phyloP scores from a whole-genome alignment of 176 grass and related monocot genomes.

The Oryza punctata region DNA sequence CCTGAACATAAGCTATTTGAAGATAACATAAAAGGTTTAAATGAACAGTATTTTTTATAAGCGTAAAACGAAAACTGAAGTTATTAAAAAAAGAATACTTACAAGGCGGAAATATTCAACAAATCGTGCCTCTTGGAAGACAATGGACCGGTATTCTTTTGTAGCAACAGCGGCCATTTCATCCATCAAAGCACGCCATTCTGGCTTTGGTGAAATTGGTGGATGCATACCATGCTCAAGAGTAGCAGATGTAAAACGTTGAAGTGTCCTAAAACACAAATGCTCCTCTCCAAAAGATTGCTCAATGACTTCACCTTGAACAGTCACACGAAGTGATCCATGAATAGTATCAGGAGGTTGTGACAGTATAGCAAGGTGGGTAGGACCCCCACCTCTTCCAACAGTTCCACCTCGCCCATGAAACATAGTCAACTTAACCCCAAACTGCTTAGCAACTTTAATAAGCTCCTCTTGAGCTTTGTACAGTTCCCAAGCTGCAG shows the following conservation, averaged over 20 bases:
- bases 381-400: constrained; percentile 93
- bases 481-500: constrained; percentile 92
- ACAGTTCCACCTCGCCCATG: constrained; percentile 94
- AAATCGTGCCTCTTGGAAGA: constrained; percentile 89
- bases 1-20: background rate
- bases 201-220: constrained; percentile 78
- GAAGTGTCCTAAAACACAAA: constrained; percentile 92
- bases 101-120: constrained; percentile 96
- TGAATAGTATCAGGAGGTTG: constrained; percentile 93
- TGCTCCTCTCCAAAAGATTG: constrained; percentile 97
- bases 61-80: background rate
- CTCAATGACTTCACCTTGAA: constrained; percentile 98
- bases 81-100: constrained; percentile 36
- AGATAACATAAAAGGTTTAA: background rate
- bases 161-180: constrained; percentile 91
- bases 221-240: constrained; percentile 97
- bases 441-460: constrained; percentile 75
- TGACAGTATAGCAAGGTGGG: constrained; percentile 94
- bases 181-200: constrained; percentile 90
- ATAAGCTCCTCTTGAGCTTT: constrained; percentile 88
- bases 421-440: constrained; percentile 95
- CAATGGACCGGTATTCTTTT: constrained; percentile 84
- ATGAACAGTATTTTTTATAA: background rate
- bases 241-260: constrained; percentile 94
- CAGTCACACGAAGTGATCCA: constrained; percentile 88